phyloP scores from a whole-genome alignment of 2,329 filamentous ascomycete species.

The Alternaria consortialis region DNA sequence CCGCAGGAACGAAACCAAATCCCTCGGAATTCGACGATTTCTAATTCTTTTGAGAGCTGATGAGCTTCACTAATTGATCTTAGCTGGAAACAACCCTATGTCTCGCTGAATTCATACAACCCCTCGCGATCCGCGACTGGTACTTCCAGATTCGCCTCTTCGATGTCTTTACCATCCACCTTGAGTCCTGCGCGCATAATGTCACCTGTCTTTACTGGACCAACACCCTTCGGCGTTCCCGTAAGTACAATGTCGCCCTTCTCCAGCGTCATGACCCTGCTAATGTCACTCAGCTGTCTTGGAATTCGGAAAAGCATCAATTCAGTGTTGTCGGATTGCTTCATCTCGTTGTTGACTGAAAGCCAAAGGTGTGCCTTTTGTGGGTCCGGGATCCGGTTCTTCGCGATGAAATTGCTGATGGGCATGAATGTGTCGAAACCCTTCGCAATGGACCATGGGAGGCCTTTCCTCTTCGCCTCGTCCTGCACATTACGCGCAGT shows the following conservation, averaged over 20 bases:
- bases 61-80: background rate
- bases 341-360: slow-evolving; percentile 78
- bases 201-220: slow-evolving; percentile 84
- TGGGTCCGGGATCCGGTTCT: slow-evolving; percentile 81
- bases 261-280: slow-evolving; percentile 91
- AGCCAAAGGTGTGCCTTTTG: slow-evolving; percentile 89
- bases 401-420: slow-evolving; percentile 81
- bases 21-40: slow-evolving; percentile 7
- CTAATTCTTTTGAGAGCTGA: background rate
- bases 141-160: slow-evolving; percentile 86
- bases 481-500: slow-evolving; percentile 95
- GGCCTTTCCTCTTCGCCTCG: slow-evolving; percentile 94
- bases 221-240: slow-evolving; percentile 97
- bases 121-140: slow-evolving; percentile 80
- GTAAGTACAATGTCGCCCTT: slow-evolving; percentile 93
- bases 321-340: slow-evolving; percentile 87
- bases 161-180: slow-evolving; percentile 81
- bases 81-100: slow-evolving; percentile 40
- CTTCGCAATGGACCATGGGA: slow-evolving; percentile 96
- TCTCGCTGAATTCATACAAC: slow-evolving; percentile 74
- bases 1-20: background rate
- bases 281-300: slow-evolving; percentile 87
- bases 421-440: slow-evolving; percentile 98
- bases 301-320: slow-evolving; percentile 95
- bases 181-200: slow-evolving; percentile 84